Evolutionary conservation across 345 rosid species (phyloP), one percentile per base, ranked within the genome.

Genomic region (Citrus sp.): DNA sequence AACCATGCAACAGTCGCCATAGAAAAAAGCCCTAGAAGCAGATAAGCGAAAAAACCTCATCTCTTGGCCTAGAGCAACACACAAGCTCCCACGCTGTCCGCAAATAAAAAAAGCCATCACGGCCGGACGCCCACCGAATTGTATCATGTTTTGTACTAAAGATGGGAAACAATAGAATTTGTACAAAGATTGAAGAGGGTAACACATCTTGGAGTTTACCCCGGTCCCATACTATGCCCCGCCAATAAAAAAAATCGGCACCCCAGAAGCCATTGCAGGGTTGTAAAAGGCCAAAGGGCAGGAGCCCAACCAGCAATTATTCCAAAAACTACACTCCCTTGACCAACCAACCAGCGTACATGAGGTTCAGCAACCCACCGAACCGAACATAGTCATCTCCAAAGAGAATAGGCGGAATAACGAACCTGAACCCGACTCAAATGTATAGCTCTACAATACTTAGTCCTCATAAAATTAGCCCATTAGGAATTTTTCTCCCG

Each of bases 51-150:
- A 42, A 10, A 42, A 42, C 1, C 0, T 2, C 14, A 42, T 42
- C 0, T 0, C 4, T 42, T 0, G 0, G 1, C 49, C 14, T 9
- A 9, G 4, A 42, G 0, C 3, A 9, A 42, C 2, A 1, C 1
- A 42, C 13, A 42, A 42, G 0, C 14, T 42, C 14, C 14, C 1
- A 42, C 14, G 0, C 0, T 9, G 1, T 42, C 14, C 14, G 4
- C 4, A 42, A 42, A 9, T 42, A 0, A 42, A 42, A 42, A 0
- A 0, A 0, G 4, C 1, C 14, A 10, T 42, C 49, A 10, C 0
- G 14, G 4, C 0, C 1, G 0, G 0, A 0, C n/a, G 3, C 4
- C 49, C 1, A 42, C 49, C 3, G 0, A 10, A 42, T 42, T 0
- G 0, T 2, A 42, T 9, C 14, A 0, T 1, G 49, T 2, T 2